phyloP scores from a whole-genome alignment of 2,329 filamentous ascomycete genomes.

The Pyrenophora seminiperda region DNA sequence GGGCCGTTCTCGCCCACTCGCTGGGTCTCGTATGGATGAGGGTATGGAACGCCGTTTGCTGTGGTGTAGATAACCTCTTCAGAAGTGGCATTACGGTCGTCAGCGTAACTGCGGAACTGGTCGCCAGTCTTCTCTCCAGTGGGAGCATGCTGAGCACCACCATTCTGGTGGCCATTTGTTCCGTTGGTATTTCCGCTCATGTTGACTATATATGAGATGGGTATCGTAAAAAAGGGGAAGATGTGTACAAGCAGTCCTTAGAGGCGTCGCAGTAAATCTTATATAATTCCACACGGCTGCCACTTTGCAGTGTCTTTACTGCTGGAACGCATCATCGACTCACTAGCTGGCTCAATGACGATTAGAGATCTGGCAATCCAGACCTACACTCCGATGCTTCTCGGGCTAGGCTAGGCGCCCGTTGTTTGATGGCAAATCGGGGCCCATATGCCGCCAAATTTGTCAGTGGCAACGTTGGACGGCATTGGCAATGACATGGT shows the following conservation, averaged over 20 bases:
- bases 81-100: constrained; percentile 52
- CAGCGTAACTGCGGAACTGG: constrained; percentile 50
- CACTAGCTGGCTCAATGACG: constrained; percentile 23
- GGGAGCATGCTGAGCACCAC: constrained; percentile 24
- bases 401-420: constrained; percentile 14
- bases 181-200: constrained; percentile 21
- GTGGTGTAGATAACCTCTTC: constrained; percentile 60
- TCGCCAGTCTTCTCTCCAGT: constrained; percentile 43
- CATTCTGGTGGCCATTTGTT: constrained; percentile 4
- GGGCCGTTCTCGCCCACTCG: constrained; percentile 63
- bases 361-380: constrained; percentile 16
- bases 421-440: constrained; percentile 12
- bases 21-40: constrained; percentile 64
- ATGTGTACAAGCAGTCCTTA: background rate
- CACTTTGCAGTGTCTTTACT: constrained; percentile 1
- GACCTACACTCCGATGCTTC: constrained; percentile 3
- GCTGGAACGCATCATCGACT: constrained; percentile 18
- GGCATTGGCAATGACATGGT: constrained; percentile 11
- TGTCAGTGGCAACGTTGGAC: constrained; percentile 14
- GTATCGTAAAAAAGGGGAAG: background rate
- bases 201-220: background rate
- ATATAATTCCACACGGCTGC: background rate
- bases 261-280: constrained; percentile 1
- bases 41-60: constrained; percentile 61
- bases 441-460: constrained; percentile 16